Percentiles rank a stretch among this genome's conserved stretches.
Conservation (phyloP, 2,329 filamentous ascomycete genomes). For the Pseudogymnoascus sp. region DNA sequence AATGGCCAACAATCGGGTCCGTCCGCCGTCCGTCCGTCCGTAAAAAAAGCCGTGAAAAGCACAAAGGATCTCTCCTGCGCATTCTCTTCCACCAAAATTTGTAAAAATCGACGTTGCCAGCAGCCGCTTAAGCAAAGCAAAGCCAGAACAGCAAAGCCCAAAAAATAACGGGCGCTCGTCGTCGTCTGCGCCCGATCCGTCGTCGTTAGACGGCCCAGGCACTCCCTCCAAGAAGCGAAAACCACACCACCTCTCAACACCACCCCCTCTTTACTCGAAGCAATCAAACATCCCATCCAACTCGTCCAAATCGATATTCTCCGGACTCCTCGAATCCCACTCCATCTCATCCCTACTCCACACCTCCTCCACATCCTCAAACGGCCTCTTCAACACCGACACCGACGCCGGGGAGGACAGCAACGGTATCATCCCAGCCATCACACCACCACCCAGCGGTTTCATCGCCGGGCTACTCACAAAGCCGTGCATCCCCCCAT, state of each 20-base stretch:
- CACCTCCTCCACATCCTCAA: constrained; percentile 28
- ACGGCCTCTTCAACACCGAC: constrained; percentile 38
- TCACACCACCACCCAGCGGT: constrained; percentile 35
- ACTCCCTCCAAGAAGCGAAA: neutral
- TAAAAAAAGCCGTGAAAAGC: neutral
- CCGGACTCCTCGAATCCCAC: constrained; percentile 61
- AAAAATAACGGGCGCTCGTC: constrained; percentile 8
- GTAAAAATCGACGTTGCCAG: neutral
- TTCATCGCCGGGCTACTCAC: constrained; percentile 49
- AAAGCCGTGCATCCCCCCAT: constrained; percentile 27
- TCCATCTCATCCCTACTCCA: constrained; percentile 39
- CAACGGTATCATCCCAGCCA: constrained; percentile 37
- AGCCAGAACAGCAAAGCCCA: neutral
- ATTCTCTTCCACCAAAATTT: neutral
- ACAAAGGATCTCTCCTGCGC: neutral
- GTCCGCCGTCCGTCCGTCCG: neutral
- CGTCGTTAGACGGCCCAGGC: neutral
- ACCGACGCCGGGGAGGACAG: constrained; percentile 28
- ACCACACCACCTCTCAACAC: neutral
- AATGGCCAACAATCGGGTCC: neutral
- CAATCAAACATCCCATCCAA: constrained; percentile 78
- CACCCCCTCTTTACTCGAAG: constrained; percentile 29
- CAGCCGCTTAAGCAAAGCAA: neutral
- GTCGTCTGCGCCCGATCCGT: neutral
- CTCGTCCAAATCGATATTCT: constrained; percentile 87